Conservation (phyloP, 768 basidiomycete species). For the Russula olivacea region DNA sequence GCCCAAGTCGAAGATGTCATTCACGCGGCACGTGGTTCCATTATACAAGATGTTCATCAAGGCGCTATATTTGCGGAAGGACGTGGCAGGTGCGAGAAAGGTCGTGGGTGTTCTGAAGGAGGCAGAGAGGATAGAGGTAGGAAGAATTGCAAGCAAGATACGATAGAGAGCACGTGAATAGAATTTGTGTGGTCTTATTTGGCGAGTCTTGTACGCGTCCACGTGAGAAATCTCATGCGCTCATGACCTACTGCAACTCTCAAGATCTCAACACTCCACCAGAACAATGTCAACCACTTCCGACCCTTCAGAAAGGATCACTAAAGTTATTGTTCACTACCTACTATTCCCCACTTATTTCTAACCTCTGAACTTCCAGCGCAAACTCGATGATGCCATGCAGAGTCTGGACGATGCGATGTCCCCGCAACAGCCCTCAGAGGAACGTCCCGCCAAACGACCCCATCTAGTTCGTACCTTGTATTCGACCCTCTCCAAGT, state of each 20-base stretch:
- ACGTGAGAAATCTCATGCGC: neutral
- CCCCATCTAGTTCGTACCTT: constrained; percentile 51
- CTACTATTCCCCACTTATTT: neutral
- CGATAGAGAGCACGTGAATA: neutral
- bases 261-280: neutral
- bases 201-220: neutral
- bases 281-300: neutral
- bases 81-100: constrained; percentile 20
- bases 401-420: constrained; percentile 64
- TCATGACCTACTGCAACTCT: too few relatives aligned
- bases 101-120: constrained; percentile 23
- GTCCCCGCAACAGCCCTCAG: constrained; percentile 30
- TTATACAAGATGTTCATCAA: constrained; percentile 26
- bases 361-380: constrained; percentile 36
- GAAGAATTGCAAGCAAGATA: constrained; percentile 6
- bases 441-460: constrained; percentile 44
- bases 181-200: neutral
- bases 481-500: constrained; percentile 75
- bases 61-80: constrained; percentile 20
- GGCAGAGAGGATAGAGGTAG: constrained; percentile 13
- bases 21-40: constrained; percentile 21
- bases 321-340: constrained; percentile 1
- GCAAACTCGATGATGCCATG: constrained; percentile 80
- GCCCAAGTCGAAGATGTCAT: constrained; percentile 12
- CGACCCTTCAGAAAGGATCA: neutral